Base-by-base conservation (phyloP, 352 stramenopile species). In the Hyaloperonospora arabidopsidis region DNA sequence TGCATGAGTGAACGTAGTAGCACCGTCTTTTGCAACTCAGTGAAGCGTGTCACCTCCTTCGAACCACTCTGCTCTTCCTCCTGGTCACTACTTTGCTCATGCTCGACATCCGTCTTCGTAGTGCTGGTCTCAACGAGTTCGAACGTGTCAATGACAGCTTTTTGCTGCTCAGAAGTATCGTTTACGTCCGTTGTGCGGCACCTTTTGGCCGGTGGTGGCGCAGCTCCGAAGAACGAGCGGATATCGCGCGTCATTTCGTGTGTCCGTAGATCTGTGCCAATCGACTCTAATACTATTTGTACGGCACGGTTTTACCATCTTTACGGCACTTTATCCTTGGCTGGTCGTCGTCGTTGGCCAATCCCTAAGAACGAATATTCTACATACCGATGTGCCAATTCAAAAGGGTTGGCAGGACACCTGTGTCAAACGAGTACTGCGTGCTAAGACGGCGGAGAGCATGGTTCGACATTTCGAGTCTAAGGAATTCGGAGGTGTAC, bases 181-280 rank as follows among this genome's bases (percentile, higher is more conserved):
- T 57, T 23, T 17, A 40, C 44, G 13, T 49, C 28, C 5, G 22
- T 49, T 14, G 41, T 58, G 21, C 63, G 54, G 21, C 54, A 54
- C 47, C 68, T 73, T 61, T 76, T 79, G 43, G 60, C 44, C 29
- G 57, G 67, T 40, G 57, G 67, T 40, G 45, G 64, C 54, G 34
- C 36, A 34, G 50, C 58, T 17, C 52, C 64, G 45, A 86, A 86
- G 63, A 86, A 86, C 56, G 71, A 80, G 50, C 76, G 76, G 46
- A 86, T 86, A 54, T 86, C 76, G 7, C 62, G 63, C 32, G 57
- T 65, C 0, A 40, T 44, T 7, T 18, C 15, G 17, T 15, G 10
- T n/a, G n/a, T n/a, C n/a, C 14, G 34, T 29, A 29, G 7, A 29
- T 3, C 34, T 39, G 34, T n/a, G 14, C 34, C 14, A 39, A 3